A percentile compares a stretch with the other conserved stretches of the same genome.
Evolutionary conservation across 2,329 filamentous ascomycete species (phyloP).

Genomic region (Pseudogymnoascus sp.): DNA sequence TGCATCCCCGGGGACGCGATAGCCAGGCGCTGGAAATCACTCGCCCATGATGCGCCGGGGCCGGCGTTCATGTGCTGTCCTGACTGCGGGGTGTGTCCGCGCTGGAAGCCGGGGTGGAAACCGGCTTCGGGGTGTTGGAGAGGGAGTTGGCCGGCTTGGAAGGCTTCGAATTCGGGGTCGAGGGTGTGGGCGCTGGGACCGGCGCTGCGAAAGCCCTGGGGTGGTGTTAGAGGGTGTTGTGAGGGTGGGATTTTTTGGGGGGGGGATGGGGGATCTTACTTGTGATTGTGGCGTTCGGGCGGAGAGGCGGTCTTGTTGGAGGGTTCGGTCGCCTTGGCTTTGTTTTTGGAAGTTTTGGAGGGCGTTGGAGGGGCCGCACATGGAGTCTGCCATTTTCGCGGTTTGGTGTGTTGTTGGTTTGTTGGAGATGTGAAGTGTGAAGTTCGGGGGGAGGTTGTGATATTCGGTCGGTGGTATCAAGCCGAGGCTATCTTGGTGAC

Average conservation of each 20-base stretch:
- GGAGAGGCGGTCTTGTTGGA: constrained; percentile 60
- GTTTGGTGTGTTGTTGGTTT: not conserved
- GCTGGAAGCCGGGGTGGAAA: constrained; percentile 13
- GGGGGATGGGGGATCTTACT: constrained; percentile 31
- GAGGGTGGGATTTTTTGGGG: not conserved
- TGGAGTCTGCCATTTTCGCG: constrained; percentile 51
- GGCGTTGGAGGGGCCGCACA: constrained; percentile 65
- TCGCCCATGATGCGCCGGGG: constrained; percentile 28
- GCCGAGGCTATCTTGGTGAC: not conserved
- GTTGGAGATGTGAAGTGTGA: not conserved
- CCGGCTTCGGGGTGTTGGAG: constrained; percentile 15
- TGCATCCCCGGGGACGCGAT: constrained; percentile 25
- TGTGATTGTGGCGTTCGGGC: constrained; percentile 45
- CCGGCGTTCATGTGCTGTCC: constrained; percentile 15
- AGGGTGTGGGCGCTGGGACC: constrained; percentile 44
- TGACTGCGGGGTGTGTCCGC: constrained; percentile 12
- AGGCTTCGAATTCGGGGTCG: constrained; percentile 61
- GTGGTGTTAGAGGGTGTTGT: constrained; percentile 14
- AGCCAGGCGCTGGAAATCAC: constrained; percentile 39
- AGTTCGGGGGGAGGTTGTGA: not conserved
- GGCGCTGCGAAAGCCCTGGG: constrained; percentile 52
- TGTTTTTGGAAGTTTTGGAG: constrained; percentile 66
- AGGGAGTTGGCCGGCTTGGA: constrained; percentile 44
- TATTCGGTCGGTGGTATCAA: not conserved
- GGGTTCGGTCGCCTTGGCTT: constrained; percentile 52